A percentile compares a stretch with the other conserved stretches of the same genome.
phyloP scores from a whole-genome alignment of 148 eudicot species.

The Linanthus parryae region DNA sequence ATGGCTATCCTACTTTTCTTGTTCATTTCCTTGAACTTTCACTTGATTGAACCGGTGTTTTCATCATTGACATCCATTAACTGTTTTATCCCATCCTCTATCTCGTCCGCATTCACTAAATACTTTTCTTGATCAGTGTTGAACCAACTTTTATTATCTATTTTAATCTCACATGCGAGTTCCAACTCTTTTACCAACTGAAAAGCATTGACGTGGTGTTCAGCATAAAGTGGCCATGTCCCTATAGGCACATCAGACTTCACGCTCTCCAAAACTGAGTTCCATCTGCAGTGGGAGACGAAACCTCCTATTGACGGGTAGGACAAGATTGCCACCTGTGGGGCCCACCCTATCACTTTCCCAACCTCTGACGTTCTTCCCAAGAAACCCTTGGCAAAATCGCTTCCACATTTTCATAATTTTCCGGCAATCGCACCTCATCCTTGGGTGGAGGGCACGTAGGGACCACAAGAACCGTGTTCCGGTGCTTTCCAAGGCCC shows the following conservation, averaged over 20 bases:
- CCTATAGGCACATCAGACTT: constrained; percentile 15
- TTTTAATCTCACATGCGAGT: constrained; percentile 9
- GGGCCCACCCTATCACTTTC: constrained; percentile 5
- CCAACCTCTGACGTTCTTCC: background rate
- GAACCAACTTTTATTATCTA: constrained; percentile 2
- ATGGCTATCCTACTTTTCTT: constrained; percentile 2
- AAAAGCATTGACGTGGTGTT: constrained; percentile 15
- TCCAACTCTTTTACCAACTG: constrained; percentile 6
- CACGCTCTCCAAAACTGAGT: constrained; percentile 11
- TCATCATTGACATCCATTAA: constrained; percentile 5
- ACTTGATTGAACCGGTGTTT: background rate
- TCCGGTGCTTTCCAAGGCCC: constrained; percentile 7
- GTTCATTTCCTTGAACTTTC: constrained; percentile 10
- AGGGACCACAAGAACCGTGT: constrained; percentile 8
- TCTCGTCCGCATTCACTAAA: background rate
- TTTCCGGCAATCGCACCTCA: too few species aligned
- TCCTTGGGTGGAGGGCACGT: too few species aligned
- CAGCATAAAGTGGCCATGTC: constrained; percentile 15
- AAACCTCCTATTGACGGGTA: constrained; percentile 6
- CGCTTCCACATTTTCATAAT: background rate
- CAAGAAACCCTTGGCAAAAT: constrained; percentile 7
- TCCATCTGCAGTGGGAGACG: constrained; percentile 13
- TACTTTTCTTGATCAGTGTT: too few species aligned
- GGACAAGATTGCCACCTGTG: constrained; percentile 6
- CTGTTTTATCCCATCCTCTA: constrained; percentile 3